Evolutionary conservation across 2,329 filamentous ascomycete genomes (phyloP).

Genomic region (Aspergillus clavatus): DNA sequence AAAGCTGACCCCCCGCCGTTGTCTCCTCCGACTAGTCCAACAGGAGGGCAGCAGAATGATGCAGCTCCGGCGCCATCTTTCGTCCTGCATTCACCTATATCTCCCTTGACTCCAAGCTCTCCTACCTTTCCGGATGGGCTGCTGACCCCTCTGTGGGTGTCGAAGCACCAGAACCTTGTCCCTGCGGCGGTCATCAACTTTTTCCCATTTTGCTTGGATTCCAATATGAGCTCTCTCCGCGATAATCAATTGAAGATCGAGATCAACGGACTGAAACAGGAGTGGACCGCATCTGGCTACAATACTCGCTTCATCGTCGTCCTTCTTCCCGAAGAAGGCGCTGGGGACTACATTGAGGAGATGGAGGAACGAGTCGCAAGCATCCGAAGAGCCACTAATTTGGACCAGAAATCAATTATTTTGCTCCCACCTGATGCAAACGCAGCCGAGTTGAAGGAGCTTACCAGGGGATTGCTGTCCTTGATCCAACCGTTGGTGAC

Average conservation of each 20-base stretch:
- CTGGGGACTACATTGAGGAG: slow-evolving; percentile 55
- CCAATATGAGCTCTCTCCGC: slow-evolving; percentile 67
- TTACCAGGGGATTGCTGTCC: slow-evolving; percentile 67
- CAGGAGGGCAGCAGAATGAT: slow-evolving; percentile 42
- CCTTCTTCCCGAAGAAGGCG: slow-evolving; percentile 69
- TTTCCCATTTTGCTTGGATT: slow-evolving; percentile 69
- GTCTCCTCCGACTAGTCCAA: slow-evolving; percentile 47
- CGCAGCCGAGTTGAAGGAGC: slow-evolving; percentile 64
- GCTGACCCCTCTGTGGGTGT: slow-evolving; percentile 74
- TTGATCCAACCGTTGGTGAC: slow-evolving; percentile 68
- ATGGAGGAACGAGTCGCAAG: slow-evolving; percentile 71
- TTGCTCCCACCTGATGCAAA: slow-evolving; percentile 73
- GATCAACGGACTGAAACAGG: slow-evolving; percentile 69
- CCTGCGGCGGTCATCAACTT: slow-evolving; percentile 78
- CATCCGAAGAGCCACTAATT: slow-evolving; percentile 71
- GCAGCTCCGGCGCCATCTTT: slow-evolving; percentile 46
- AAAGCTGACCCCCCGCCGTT: slow-evolving; percentile 58
- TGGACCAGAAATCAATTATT: slow-evolving; percentile 82
- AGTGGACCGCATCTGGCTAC: slow-evolving; percentile 57
- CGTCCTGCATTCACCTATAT: slow-evolving; percentile 83
- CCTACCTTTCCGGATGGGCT: slow-evolving; percentile 84
- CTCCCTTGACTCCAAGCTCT: slow-evolving; percentile 79
- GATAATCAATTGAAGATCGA: slow-evolving; percentile 87
- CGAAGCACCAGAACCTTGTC: slow-evolving; percentile 80
- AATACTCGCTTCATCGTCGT: slow-evolving; percentile 74